Evolutionary conservation across 2,329 filamentous ascomycete genomes (phyloP).

Genomic region (Podosphaera aphanis): DNA sequence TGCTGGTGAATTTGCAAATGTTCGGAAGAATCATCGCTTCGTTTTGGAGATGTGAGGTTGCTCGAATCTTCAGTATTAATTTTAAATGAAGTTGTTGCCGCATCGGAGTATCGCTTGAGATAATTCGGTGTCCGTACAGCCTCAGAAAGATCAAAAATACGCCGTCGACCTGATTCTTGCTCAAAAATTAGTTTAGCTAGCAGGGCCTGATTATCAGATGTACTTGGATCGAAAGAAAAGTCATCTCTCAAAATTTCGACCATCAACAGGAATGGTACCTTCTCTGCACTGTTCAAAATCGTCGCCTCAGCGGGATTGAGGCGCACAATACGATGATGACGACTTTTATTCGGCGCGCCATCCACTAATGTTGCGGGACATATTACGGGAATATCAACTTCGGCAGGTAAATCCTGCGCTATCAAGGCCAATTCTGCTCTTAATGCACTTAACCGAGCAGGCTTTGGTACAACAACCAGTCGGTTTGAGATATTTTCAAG

Average conservation of each 20-base stretch:
- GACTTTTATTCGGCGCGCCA: constrained; percentile 50
- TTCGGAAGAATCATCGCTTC: constrained; percentile 26
- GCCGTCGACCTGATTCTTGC: constrained; percentile 27
- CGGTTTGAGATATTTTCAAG: constrained; percentile 68
- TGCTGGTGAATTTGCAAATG: constrained; percentile 9
- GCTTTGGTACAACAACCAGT: constrained; percentile 61
- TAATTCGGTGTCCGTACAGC: constrained; percentile 27
- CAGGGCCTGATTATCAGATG: constrained; percentile 46
- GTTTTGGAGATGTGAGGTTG: constrained; percentile 32
- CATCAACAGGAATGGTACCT: constrained; percentile 69
- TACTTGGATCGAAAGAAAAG: constrained; percentile 60
- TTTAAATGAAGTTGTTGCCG: background rate
- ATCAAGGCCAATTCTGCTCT: constrained; percentile 62
- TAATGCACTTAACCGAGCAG: constrained; percentile 56
- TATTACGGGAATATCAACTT: constrained; percentile 64
- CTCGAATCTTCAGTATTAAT: constrained; percentile 2
- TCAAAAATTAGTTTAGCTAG: constrained; percentile 32
- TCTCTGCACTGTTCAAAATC: constrained; percentile 66
- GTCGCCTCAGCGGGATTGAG: constrained; percentile 68
- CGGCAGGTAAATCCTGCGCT: constrained; percentile 57
- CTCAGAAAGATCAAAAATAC: constrained; percentile 48
- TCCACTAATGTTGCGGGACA: constrained; percentile 53
- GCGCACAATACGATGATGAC: constrained; percentile 61
- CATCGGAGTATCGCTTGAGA: constrained; percentile 1
- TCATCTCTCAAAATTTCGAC: constrained; percentile 62